phyloP scores from a whole-genome alignment of 306 rosid genomes.

The Sesbania bispinosa region DNA sequence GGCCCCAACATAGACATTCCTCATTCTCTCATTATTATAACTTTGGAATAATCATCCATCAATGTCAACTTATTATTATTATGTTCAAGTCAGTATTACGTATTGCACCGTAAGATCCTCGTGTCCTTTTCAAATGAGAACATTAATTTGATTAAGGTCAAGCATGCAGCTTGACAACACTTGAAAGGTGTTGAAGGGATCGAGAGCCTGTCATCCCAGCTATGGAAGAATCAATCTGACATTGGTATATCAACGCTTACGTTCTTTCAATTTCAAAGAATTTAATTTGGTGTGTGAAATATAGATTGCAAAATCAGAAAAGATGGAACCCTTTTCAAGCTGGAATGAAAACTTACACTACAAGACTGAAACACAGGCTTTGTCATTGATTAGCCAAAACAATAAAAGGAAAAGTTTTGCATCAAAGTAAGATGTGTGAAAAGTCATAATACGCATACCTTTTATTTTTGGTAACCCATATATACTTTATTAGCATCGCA shows the following conservation, averaged over 20 bases:
- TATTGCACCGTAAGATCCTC: background rate
- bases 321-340: slow-evolving; percentile 50
- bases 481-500: slow-evolving; percentile 45
- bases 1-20: too few relatives aligned
- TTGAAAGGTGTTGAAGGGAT: background rate
- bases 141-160: slow-evolving; percentile 32
- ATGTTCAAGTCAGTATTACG: slow-evolving; percentile 5
- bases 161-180: slow-evolving; percentile 26
- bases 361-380: slow-evolving; percentile 37
- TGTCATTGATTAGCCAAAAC: slow-evolving; percentile 58
- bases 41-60: slow-evolving; percentile 10
- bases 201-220: background rate
- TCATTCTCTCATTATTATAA: background rate
- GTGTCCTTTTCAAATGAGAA: slow-evolving; percentile 29
- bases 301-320: slow-evolving; percentile 31
- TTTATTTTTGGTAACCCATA: too few relatives aligned
- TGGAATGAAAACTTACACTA: slow-evolving; percentile 32
- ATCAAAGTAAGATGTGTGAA: slow-evolving; percentile 32
- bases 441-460: slow-evolving; percentile 31
- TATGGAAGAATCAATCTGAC: slow-evolving; percentile 35
- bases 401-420: slow-evolving; percentile 36
- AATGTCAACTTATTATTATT: background rate
- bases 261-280: slow-evolving; percentile 15
- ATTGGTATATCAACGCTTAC: slow-evolving; percentile 4
- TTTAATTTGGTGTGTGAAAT: background rate